phyloP scores from a whole-genome alignment of 2,329 filamentous ascomycete species.

The Calonectria honghensis region DNA sequence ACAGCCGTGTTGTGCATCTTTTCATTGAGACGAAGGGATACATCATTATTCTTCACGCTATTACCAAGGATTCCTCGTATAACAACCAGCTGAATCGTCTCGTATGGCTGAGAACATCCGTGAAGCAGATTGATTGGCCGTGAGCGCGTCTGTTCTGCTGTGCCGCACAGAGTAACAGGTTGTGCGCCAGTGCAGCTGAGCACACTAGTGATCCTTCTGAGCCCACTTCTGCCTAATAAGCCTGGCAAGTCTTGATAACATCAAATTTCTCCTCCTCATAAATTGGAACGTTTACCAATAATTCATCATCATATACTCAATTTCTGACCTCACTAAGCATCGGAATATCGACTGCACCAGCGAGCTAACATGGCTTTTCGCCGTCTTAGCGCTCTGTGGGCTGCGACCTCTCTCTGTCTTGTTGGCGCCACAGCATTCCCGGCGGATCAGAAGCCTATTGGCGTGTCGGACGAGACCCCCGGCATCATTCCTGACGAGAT shows the following conservation, averaged over 20 bases:
- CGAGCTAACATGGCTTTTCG: conserved; percentile 8
- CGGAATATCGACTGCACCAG: neutral
- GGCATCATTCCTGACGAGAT: neutral
- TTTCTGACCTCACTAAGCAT: neutral
- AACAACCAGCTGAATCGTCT: neutral
- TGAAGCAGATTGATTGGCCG: neutral
- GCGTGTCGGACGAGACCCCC: neutral
- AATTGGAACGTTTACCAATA: neutral
- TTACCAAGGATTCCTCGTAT: neutral
- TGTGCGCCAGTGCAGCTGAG: neutral
- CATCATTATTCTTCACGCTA: neutral
- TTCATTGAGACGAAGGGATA: neutral
- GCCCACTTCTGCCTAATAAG: conserved; percentile 5
- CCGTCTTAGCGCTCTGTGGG: conserved; percentile 6
- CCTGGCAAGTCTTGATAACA: neutral
- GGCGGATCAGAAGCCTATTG: conserved; percentile 27
- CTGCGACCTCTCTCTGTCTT: conserved; percentile 2
- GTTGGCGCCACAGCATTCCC: neutral
- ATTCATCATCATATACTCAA: neutral
- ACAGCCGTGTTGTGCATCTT: neutral
- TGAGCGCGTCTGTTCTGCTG: neutral
- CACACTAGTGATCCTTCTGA: neutral
- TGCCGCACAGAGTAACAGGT: neutral
- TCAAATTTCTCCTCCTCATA: neutral
- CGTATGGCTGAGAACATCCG: neutral